A percentile compares a stretch with the other conserved stretches of the same genome.
phyloP scores from a whole-genome alignment of 2,329 filamentous ascomycete genomes.

The Arachnomyces sp. region DNA sequence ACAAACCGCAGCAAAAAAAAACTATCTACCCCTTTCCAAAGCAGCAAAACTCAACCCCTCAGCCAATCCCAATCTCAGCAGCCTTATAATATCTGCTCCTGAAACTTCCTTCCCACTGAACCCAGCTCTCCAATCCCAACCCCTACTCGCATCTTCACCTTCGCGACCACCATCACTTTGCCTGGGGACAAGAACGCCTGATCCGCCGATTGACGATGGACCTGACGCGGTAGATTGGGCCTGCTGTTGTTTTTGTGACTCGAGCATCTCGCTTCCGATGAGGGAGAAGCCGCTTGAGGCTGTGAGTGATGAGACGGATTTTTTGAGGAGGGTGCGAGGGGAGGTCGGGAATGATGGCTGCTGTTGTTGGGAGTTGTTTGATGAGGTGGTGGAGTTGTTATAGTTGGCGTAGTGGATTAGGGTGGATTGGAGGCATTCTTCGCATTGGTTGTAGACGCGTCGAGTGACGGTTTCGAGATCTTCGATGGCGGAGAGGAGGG shows the following conservation, averaged over 20 bases:
- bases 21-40: conserved; percentile 17
- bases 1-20: conserved; percentile 5
- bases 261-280: conserved; percentile 66
- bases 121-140: conserved; percentile 65
- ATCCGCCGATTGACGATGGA: conserved; percentile 45
- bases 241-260: conserved; percentile 30
- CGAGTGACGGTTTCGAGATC: conserved; percentile 69
- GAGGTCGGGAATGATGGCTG: conserved; percentile 34
- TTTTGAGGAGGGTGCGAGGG: conserved; percentile 61
- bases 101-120: conserved; percentile 48
- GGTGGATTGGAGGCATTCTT: conserved; percentile 70
- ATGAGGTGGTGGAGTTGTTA: conserved; percentile 32
- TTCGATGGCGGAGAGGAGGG: conserved; percentile 68
- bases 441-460: conserved; percentile 64
- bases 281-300: conserved; percentile 59
- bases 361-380: conserved; percentile 9
- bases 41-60: conserved; percentile 53
- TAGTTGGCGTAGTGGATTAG: conserved; percentile 59
- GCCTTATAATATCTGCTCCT: conserved; percentile 63
- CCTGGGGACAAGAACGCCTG: conserved; percentile 40
- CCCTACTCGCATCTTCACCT: conserved; percentile 43
- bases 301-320: conserved; percentile 49
- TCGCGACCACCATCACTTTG: conserved; percentile 17
- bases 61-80: conserved; percentile 65
- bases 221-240: conserved; percentile 10